These are phyloP conservation scores for Triticum monococcum DNA, from an alignment of 176 grass and related monocot species.

Conservation along the genomic window DNA sequence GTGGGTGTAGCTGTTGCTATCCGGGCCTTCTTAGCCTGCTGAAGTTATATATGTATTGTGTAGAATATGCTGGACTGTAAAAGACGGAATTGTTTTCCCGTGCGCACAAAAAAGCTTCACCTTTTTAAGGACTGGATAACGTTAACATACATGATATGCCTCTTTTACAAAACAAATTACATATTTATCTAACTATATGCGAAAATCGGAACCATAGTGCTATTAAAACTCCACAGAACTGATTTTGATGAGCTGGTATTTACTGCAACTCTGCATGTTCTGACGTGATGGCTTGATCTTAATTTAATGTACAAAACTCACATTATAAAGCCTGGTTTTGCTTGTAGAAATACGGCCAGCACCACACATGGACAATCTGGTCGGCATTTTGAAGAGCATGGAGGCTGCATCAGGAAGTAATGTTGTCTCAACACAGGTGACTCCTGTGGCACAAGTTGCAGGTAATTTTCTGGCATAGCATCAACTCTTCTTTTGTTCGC, in stretches of 20 bases:
- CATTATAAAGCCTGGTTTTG: slow-evolving; percentile 11
- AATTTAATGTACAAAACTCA: not conserved
- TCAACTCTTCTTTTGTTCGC: not conserved
- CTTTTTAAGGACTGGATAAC: not conserved
- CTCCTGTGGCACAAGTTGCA: slow-evolving; percentile 8
- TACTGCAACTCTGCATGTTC: not conserved
- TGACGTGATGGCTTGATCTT: not conserved
- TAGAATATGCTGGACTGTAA: not conserved
- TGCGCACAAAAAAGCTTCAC: not conserved
- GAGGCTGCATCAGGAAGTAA: slow-evolving; percentile 57
- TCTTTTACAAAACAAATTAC: not conserved
- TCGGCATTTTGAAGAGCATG: slow-evolving; percentile 84
- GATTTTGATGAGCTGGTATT: not conserved
- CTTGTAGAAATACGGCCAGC: slow-evolving; percentile 69
- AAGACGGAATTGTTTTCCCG: not conserved
- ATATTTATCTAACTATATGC: not conserved
- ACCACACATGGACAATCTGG: slow-evolving; percentile 88
- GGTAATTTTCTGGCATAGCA: slow-evolving; percentile 25
- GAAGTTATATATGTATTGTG: not conserved
- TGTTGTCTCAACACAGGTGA: slow-evolving; percentile 59
- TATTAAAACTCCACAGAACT: not conserved
- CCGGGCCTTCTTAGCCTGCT: not conserved
- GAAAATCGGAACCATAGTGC: not conserved
- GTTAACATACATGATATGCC: not conserved
- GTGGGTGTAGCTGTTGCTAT: not conserved